Conservation (phyloP, 1,139 yeast genomes). For the Diutina mesorugosa region DNA sequence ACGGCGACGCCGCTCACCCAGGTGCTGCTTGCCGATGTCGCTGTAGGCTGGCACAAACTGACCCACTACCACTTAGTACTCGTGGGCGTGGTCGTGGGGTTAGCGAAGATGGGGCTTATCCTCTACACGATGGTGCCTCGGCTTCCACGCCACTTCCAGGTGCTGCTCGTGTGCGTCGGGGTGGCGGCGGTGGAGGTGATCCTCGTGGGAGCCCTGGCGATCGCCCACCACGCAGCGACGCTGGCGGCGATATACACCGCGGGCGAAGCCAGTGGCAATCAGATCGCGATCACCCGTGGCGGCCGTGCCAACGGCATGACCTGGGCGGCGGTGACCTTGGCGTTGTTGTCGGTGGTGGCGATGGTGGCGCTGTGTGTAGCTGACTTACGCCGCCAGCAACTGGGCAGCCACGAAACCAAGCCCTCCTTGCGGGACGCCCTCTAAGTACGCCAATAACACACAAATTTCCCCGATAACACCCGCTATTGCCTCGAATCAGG, state of each 20-base stretch:
- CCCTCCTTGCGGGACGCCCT: not conserved
- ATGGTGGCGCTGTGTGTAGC: not conserved
- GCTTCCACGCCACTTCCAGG: conserved; percentile 27
- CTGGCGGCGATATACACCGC: conserved; percentile 31
- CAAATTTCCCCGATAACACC: no score
- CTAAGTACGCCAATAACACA: not conserved
- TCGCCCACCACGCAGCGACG: conserved; percentile 54
- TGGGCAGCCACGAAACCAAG: no score
- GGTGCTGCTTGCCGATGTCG: conserved; percentile 5
- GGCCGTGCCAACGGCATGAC: conserved; percentile 42
- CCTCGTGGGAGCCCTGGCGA: conserved; percentile 59
- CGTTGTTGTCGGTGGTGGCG: conserved; percentile 11
- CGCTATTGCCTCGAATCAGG: no score
- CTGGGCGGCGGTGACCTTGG: conserved; percentile 48
- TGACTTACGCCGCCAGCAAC: no score
- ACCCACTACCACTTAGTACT: conserved; percentile 21
- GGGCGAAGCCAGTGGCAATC: conserved; percentile 37
- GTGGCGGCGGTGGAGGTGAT: conserved; percentile 27
- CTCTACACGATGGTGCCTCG: conserved; percentile 35
- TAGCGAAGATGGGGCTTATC: conserved; percentile 25
- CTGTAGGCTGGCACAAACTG: conserved; percentile 5
- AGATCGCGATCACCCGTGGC: conserved; percentile 35
- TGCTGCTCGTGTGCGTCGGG: conserved; percentile 19
- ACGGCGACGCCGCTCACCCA: not conserved
- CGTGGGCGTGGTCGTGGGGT: conserved; percentile 30